Evolutionary conservation across 2,329 filamentous ascomycete genomes (phyloP).

Genomic region (Ambrosiella xylebori): DNA sequence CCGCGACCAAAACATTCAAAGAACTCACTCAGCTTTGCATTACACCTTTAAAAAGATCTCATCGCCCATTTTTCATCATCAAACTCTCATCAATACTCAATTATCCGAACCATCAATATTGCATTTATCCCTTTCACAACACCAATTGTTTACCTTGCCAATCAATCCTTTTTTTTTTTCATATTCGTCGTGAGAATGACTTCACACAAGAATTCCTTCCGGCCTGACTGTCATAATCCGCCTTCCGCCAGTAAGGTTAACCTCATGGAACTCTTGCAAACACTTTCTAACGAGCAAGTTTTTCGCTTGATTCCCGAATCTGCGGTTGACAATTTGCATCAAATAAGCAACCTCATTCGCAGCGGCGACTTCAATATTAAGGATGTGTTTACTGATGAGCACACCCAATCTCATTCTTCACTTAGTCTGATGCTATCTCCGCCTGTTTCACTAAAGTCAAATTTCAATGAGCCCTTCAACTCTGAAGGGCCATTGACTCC

Average conservation of each 20-base stretch:
- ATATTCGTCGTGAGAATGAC: background rate
- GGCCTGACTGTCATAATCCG: background rate
- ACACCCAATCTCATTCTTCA: background rate
- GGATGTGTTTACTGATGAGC: background rate
- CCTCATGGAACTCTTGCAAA: conserved; percentile 3
- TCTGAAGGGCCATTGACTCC: background rate
- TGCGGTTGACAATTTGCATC: conserved; percentile 4
- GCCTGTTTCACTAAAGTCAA: background rate
- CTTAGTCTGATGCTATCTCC: background rate
- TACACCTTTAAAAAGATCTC: background rate
- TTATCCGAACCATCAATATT: background rate
- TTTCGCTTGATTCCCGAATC: conserved; percentile 5
- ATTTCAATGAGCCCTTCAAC: background rate
- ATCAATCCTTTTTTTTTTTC: background rate
- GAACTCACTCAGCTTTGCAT: too few species aligned
- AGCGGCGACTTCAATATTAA: conserved; percentile 1
- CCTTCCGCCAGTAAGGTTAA: background rate
- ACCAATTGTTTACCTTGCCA: background rate
- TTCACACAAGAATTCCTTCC: too few species aligned
- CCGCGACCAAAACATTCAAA: too few species aligned
- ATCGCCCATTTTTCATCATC: background rate
- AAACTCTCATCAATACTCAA: background rate
- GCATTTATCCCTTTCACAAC: background rate
- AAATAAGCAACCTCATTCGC: conserved; percentile 1
- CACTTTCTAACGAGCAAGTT: conserved; percentile 1